phyloP scores from a whole-genome alignment of 192 early-diverging fungal species.

The Blastocladiella britannica region DNA sequence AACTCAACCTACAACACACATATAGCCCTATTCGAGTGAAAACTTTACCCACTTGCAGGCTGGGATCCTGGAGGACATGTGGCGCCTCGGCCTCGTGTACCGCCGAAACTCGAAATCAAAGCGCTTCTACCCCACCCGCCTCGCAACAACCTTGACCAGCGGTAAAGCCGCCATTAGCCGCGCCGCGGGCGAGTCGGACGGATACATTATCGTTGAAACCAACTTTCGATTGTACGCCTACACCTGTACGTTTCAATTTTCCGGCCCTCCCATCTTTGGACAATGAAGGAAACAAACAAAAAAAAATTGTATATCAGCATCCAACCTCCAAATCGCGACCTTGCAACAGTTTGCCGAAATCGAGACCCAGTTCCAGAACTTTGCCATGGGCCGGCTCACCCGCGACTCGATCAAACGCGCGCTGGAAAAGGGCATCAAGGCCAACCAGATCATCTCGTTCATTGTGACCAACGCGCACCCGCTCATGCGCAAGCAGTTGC shows the following conservation, averaged over 20 bases:
- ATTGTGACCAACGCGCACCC: slow-evolving; percentile 75
- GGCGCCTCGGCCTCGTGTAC: slow-evolving; percentile 75
- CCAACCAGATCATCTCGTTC: slow-evolving; percentile 84
- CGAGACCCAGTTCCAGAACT: slow-evolving; percentile 68
- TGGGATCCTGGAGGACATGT: slow-evolving; percentile 66
- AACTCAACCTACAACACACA: too few relatives aligned
- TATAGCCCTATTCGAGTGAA: slow-evolving; percentile 66
- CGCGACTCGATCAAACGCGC: slow-evolving; percentile 72
- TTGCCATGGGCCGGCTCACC: slow-evolving; percentile 71
- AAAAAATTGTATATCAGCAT: background rate
- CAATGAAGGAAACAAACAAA: background rate
- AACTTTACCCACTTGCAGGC: slow-evolving; percentile 62
- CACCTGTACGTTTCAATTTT: slow-evolving; percentile 30
- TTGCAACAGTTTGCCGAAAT: slow-evolving; percentile 72
- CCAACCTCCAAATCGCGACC: slow-evolving; percentile 65
- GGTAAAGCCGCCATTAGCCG: slow-evolving; percentile 11
- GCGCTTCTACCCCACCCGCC: slow-evolving; percentile 74
- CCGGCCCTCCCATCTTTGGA: background rate
- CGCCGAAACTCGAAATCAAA: slow-evolving; percentile 49
- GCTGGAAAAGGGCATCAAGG: slow-evolving; percentile 67
- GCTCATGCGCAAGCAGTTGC: slow-evolving; percentile 61
- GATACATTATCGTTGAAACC: slow-evolving; percentile 85
- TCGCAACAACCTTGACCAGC: slow-evolving; percentile 79
- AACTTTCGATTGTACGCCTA: slow-evolving; percentile 91
- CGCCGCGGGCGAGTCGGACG: slow-evolving; percentile 20